Evolutionary conservation across 345 rosid species (phyloP), one percentile per base, ranked within the genome.

Genomic region (Mallotus nudiflorus): DNA sequence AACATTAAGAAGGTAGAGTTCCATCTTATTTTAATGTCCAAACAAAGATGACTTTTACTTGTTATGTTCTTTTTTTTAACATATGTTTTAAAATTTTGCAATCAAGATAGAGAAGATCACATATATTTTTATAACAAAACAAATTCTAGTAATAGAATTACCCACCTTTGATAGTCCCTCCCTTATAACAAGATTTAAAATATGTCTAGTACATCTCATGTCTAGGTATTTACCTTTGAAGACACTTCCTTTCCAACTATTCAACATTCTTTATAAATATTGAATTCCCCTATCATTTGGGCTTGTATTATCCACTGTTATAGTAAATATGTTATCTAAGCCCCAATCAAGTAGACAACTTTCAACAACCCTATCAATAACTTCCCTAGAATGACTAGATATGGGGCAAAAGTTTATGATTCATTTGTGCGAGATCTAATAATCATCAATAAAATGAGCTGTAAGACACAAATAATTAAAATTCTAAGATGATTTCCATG

Each of bases 401-500:
- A 29, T 8, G 0, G 20, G 56, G 19, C 42, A 48, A 27, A 65
- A 27, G 14, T 48, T 48, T 13, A 65, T 14, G 18, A 46, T 29
- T 65, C 27, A 25, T 31, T 48, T 48, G 14, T 65, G 55, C 14
- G 49, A 48, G 4, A 27, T 48, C 57, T 57, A 65, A 18, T 65
- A 25, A 65, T 9, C 10, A 49, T 48, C 56, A 65, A 49, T 65
- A 11, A 28, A 65, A 28, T 48, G 68, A 9, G 57, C 68, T 15
- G 68, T 65, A 3, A 65, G 1, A 15, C 68, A 48, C 55, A 65
- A 25, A 15, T 29, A 65, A 19, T 16, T 28, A 14, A 65, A 5
- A 3, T 29, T 29, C 20, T 65, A 57, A 27, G 18, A 9, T 0
- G 68, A 46, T 13, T 42, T 48, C 57, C 57, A 48, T 18, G 56